Base-by-base conservation (phyloP, 176 grass and related monocot genomes). In the Carex pumila region DNA sequence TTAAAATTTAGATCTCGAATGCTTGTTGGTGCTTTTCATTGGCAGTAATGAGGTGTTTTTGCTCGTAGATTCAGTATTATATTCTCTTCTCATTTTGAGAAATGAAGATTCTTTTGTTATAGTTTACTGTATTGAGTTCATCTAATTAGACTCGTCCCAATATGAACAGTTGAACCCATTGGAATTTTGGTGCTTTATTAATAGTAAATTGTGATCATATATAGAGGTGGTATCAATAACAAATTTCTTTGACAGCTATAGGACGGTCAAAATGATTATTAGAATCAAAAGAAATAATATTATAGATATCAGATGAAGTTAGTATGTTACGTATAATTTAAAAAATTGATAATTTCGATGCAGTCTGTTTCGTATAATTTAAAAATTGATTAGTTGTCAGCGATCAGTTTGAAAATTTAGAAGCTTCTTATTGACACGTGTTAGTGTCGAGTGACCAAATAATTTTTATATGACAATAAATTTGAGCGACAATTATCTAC, bases 101-200 rank as follows among this genome's bases (percentile, higher is more conserved):
- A 47, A 17, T 45, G 34, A 71, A 45, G 73, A 55, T 55, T 78
- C 18, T 57, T 77, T 74, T 81, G 80, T 63, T 67, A 77, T 77
- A 77, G 49, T 61, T 82, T 67, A 67, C 45, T 67, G 39, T 82
- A 65, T 64, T 49, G 39, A 83, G 80, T 83, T 82, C 41, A 55
- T 66, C 62, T 57, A 32, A 78, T 78, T 53, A 56, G 52, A 78
- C 73, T 12, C 11, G 21, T 15, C 73, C 25, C 25, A 29, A 78
- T 77, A 57, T 78, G 73, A 78, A 78, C 73, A 78, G 73, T 55
- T 36, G 73, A 78, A 56, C 68, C 12, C 63, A 65, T 9, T 83
- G 62, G 81, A 83, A 83, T 83, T 83, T 83, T 83, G 81, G 81
- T 83, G 18, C 12, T 65, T 83, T 78, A 32, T 56, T 78, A 1